phyloP scores from a whole-genome alignment of 2,329 filamentous ascomycete genomes.

The Trichoderma harzianum region DNA sequence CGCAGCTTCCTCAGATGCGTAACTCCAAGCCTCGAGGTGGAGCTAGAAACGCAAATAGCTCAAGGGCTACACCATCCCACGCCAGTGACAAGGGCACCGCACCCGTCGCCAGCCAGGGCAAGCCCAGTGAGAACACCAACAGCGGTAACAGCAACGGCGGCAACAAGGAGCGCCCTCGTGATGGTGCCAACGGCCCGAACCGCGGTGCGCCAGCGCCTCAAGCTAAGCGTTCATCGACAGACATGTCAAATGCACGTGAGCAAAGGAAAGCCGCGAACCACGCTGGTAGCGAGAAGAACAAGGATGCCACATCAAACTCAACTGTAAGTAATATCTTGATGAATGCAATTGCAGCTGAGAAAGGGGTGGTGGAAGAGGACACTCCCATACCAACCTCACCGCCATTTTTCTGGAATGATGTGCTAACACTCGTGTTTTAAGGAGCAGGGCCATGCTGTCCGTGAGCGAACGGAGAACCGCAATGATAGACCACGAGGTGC shows the following conservation, averaged over 20 bases:
- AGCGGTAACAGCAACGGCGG: not conserved
- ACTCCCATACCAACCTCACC: not conserved
- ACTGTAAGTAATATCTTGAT: conserved; percentile 36
- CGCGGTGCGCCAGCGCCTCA: conserved; percentile 37
- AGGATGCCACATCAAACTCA: conserved; percentile 34
- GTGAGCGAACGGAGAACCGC: conserved; percentile 38
- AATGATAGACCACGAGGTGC: conserved; percentile 42
- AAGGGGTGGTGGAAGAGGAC: not conserved
- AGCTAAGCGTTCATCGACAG: conserved; percentile 45
- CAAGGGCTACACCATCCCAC: conserved; percentile 36
- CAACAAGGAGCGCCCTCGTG: conserved; percentile 35
- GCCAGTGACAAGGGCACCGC: conserved; percentile 37
- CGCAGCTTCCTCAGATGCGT: conserved; percentile 62
- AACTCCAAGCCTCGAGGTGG: conserved; percentile 50
- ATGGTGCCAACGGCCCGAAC: conserved; percentile 32
- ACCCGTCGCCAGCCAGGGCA: conserved; percentile 29
- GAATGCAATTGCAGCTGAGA: not conserved
- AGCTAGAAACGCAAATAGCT: conserved; percentile 40
- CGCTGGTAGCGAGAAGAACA: conserved; percentile 39
- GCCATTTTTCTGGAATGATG: not conserved
- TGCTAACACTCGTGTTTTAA: conserved; percentile 20
- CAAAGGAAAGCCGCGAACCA: conserved; percentile 43
- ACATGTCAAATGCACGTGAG: conserved; percentile 40
- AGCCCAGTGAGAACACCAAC: conserved; percentile 29
- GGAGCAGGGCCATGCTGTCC: conserved; percentile 29